phyloP scores from a whole-genome alignment of 2,329 filamentous ascomycete species.

The Aspergillus sp. region DNA sequence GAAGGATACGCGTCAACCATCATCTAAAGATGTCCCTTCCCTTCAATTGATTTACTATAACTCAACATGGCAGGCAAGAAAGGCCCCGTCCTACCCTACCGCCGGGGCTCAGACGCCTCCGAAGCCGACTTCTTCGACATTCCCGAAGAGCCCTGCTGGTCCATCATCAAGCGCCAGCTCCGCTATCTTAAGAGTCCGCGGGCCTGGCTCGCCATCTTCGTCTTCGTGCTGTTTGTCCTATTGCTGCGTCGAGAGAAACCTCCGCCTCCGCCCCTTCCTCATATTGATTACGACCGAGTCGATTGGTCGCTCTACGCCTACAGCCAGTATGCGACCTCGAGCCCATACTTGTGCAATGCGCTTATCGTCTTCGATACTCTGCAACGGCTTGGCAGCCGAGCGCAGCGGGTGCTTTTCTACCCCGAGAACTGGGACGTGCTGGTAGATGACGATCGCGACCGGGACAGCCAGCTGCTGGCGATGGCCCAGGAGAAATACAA shows the following conservation, averaged over 20 bases:
- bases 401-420: conserved; percentile 45
- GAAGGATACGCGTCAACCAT: neutral
- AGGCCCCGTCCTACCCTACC: conserved; percentile 23
- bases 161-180: conserved; percentile 36
- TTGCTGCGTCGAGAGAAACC: conserved; percentile 27
- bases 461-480: conserved; percentile 50
- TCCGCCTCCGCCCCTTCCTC: conserved; percentile 23
- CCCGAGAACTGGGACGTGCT: conserved; percentile 43
- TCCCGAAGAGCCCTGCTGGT: conserved; percentile 32
- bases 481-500: conserved; percentile 53
- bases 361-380: conserved; percentile 47
- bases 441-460: conserved; percentile 32
- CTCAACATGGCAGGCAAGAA: conserved; percentile 16
- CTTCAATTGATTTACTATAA: neutral
- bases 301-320: conserved; percentile 49
- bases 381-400: conserved; percentile 42
- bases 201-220: conserved; percentile 31
- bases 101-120: conserved; percentile 34
- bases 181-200: conserved; percentile 26
- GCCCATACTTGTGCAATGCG: conserved; percentile 46
- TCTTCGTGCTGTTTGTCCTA: conserved; percentile 30
- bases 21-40: neutral
- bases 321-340: conserved; percentile 46
- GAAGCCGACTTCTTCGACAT: conserved; percentile 42
- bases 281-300: conserved; percentile 36